Percentiles rank a stretch among this genome's conserved stretches.
phyloP scores from a whole-genome alignment of 345 rosid species.

The Ceriops decandra region DNA sequence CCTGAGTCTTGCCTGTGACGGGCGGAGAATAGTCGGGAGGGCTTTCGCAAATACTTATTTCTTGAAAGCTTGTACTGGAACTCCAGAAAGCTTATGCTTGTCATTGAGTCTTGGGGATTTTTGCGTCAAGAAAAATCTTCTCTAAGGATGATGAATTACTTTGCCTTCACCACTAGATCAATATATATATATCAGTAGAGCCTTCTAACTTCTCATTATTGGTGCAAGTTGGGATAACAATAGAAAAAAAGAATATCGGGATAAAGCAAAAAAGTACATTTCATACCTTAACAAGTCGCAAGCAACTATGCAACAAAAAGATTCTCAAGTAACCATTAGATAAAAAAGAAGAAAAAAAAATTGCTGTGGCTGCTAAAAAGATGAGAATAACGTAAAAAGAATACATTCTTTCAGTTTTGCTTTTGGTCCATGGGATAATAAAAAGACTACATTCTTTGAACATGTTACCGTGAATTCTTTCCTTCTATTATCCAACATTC shows the following conservation, averaged over 20 bases:
- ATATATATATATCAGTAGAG: neutral
- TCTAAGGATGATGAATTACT: neutral
- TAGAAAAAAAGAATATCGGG: neutral
- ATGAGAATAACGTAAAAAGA: slow-evolving; percentile 13
- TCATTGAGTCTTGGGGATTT: slow-evolving; percentile 25
- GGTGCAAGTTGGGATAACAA: neutral
- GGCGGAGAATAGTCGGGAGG: slow-evolving; percentile 59
- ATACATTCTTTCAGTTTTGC: slow-evolving; percentile 23
- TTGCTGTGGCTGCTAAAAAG: slow-evolving; percentile 9
- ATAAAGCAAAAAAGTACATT: neutral
- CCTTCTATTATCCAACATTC: slow-evolving; percentile 7
- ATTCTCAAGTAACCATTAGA: slow-evolving; percentile 14
- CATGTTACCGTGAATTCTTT: slow-evolving; percentile 27
- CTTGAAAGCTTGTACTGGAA: slow-evolving; percentile 68
- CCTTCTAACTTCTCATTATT: neutral
- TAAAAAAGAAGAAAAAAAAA: slow-evolving; percentile 7
- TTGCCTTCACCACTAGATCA: neutral
- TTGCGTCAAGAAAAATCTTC: neutral
- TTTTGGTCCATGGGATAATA: neutral
- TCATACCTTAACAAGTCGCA: slow-evolving; percentile 23
- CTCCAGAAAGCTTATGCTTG: slow-evolving; percentile 56
- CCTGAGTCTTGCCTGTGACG: slow-evolving; percentile 54
- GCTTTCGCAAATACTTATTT: slow-evolving; percentile 48
- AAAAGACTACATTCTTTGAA: slow-evolving; percentile 32
- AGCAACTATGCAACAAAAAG: slow-evolving; percentile 7